Conservation (phyloP, 2,329 filamentous ascomycete genomes). For the Pseudocercospora fijiensis region DNA sequence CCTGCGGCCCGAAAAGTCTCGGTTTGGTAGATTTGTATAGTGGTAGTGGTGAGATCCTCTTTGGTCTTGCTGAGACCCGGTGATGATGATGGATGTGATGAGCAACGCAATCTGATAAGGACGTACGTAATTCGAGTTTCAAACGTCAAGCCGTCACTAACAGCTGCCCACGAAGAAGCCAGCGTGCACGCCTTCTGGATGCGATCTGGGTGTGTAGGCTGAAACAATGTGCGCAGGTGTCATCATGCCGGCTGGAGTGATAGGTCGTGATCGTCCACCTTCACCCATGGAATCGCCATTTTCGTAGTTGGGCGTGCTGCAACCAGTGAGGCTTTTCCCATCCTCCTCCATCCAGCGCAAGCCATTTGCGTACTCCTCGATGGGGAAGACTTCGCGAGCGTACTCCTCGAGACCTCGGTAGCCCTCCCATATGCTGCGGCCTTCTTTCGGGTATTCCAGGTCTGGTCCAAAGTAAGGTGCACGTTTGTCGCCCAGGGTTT, state of each 20-base stretch:
- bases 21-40: background rate
- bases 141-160: conserved; percentile 8
- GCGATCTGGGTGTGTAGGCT: conserved; percentile 36
- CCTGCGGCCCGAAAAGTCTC: background rate
- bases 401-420: conserved; percentile 91
- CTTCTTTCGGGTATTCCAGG: conserved; percentile 65
- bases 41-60: background rate
- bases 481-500: conserved; percentile 58
- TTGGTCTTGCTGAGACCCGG: background rate
- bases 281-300: conserved; percentile 24
- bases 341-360: conserved; percentile 81
- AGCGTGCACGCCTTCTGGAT: conserved; percentile 33
- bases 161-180: conserved; percentile 38
- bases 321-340: conserved; percentile 23
- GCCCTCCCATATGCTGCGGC: conserved; percentile 84
- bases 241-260: conserved; percentile 30
- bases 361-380: conserved; percentile 93
- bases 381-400: conserved; percentile 85
- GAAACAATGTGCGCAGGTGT: conserved; percentile 33
- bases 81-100: background rate
- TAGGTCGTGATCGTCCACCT: conserved; percentile 27
- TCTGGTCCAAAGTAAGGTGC: conserved; percentile 64
- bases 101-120: background rate
- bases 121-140: background rate
- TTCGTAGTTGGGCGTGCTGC: conserved; percentile 25